Evolutionary conservation across 2,329 filamentous ascomycete species (phyloP), one percentile per base, ranked within the genome.

Genomic region (Verticillium zaregamsianum): DNA sequence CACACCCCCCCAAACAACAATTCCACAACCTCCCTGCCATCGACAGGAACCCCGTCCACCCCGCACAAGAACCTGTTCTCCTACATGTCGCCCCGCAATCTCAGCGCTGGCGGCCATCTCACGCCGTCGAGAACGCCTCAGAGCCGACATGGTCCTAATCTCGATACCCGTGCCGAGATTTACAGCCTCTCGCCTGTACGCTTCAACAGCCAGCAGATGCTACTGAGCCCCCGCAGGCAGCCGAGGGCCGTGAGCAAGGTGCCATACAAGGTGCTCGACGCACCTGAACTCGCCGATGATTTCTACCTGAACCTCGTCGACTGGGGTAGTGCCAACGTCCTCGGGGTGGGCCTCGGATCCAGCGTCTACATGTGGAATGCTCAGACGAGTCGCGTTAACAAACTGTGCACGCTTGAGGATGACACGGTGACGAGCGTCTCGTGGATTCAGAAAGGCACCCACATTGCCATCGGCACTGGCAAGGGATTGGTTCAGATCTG

Each of bases 291-390:
- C 55, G 93, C 94, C 32, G 95, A 99, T 71, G 95, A 99, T 72
- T 99, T 98, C 75, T 99, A 99, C 70, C 82, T 99, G 39, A 99
- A 99, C 70, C 80, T 99, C 31, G 94, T 99, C 3, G 95, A 99
- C 71, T 99, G 95, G 95, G 95, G 95, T 54, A 96, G 92, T 69
- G 93, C 91, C 68, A 97, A 98, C 74, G 90, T 97, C 9, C 82
- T 99, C 12, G 95, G 94, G 7, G 95, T 99, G 54, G 95, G 95
- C 0, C 79, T 99, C 31, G 93, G 93, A 20, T 92, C 90, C 20
- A 96, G 92, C 67, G 95, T 99, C 6, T 99, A 98, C 72, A 95
- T 98, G 87, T 99, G 95, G 95, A 97, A 97, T 73, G 95, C 93
- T 5, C 88, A 92, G 67, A 90, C 90, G 8, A 95, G 94, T 65